phyloP scores from a whole-genome alignment of 1,139 yeast species.

The Sugiyamaella paludigena region DNA sequence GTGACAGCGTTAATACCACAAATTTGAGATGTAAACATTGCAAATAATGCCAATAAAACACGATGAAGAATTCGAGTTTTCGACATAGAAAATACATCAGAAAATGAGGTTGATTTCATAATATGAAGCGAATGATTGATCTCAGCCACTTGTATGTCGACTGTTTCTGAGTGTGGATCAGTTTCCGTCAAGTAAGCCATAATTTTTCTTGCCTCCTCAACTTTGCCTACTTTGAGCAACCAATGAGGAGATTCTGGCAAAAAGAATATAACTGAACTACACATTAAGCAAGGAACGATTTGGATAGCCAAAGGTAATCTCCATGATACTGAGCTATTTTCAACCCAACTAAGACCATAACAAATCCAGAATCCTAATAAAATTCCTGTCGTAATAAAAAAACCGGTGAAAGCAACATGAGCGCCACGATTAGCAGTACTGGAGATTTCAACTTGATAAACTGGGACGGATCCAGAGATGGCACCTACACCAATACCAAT shows the following conservation, averaged over 20 bases:
- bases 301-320: conserved; percentile 44
- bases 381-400: conserved; percentile 68
- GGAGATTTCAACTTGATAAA: conserved; percentile 63
- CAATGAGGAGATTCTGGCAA: conserved; percentile 52
- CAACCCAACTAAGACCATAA: conserved; percentile 46
- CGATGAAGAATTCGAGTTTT: conserved; percentile 49
- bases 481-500: conserved; percentile 81
- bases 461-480: conserved; percentile 69
- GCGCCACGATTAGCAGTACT: conserved; percentile 68
- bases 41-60: conserved; percentile 46
- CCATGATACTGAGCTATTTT: conserved; percentile 48
- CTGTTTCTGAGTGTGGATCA: conserved; percentile 39
- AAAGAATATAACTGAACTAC: conserved; percentile 21
- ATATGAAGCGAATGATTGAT: conserved; percentile 25
- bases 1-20: conserved; percentile 67
- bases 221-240: conserved; percentile 42
- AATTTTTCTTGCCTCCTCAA: conserved; percentile 48
- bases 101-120: conserved; percentile 19
- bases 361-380: conserved; percentile 70
- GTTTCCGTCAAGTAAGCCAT: conserved; percentile 38
- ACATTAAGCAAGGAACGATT: conserved; percentile 20
- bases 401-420: conserved; percentile 66
- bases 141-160: conserved; percentile 29
- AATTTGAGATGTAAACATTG: conserved; percentile 63
- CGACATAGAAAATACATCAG: conserved; percentile 36